These are phyloP conservation scores for Podaxis sp. DNA, from an alignment of 768 basidiomycete genomes.

Conservation along the genomic window DNA sequence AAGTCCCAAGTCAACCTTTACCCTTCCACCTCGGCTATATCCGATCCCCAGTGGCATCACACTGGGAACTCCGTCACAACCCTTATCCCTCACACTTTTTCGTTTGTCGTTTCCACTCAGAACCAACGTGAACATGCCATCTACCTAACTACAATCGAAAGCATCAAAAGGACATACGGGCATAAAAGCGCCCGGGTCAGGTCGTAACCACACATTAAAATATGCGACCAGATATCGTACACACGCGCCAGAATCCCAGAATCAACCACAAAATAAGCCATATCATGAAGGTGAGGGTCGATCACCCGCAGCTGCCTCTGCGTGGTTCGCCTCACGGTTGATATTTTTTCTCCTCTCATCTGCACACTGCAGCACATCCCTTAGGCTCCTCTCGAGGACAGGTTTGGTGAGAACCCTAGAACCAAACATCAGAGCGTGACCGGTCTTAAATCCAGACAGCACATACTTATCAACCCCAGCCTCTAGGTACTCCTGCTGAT, in stretches of 20 bases:
- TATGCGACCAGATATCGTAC: constrained; percentile 6
- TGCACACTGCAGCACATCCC: constrained; percentile 40
- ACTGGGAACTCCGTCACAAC: constrained; percentile 8
- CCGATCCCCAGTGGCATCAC: constrained; percentile 21
- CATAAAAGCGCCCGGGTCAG: neutral
- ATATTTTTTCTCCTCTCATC: constrained; percentile 39
- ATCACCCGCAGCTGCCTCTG: constrained; percentile 4
- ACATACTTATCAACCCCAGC: constrained; percentile 75
- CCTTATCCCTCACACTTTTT: neutral
- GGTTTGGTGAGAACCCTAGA: constrained; percentile 75
- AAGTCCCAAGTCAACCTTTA: constrained; percentile 5
- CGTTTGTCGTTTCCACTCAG: neutral
- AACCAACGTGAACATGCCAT: neutral
- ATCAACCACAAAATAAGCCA: neutral
- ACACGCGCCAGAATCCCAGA: constrained; percentile 4
- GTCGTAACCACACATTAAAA: constrained; percentile 1
- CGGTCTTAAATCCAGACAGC: neutral
- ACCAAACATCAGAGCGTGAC: constrained; percentile 10
- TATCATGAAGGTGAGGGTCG: neutral
- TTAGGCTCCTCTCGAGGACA: constrained; percentile 56
- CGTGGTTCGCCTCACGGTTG: constrained; percentile 10
- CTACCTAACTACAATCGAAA: constrained; percentile 5
- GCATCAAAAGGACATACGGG: neutral
- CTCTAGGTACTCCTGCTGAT: constrained; percentile 71
- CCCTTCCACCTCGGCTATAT: constrained; percentile 28